Evolutionary conservation across 495 filamentous ascomycete genomes (phyloP), one percentile per base, ranked within the genome.

Genomic region (Hyaloscypha variabilis): DNA sequence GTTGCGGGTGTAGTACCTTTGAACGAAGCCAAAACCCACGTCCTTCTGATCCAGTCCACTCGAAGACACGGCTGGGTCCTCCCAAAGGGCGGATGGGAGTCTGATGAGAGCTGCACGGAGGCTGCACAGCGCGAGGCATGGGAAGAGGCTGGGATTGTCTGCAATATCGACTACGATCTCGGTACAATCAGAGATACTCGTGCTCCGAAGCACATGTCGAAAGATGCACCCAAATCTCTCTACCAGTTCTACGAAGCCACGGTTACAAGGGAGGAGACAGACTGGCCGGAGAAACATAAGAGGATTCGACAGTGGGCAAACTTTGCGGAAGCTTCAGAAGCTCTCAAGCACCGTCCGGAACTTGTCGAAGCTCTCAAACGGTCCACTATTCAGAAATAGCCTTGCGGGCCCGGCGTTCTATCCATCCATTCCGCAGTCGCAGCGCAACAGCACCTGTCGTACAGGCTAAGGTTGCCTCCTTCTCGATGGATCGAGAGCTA

Each of bases 61-160:
- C 85, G 91, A 60, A 91, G 93, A 67, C 79, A 80, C 65, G 92
- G 91, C 66, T 99, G 96, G 95, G 94, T 99, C 46, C 82, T 99
- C 62, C 95, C 95, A 60, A 99, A 99, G 76, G 95, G 95, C 70
- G 95, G 95, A 61, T 99, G 96, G 91, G 95, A 99, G 77, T 89
- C 86, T 21, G 95, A 99, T 78, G 95, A 99, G 78, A 83, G 81
- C 65, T 85, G 82, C 64, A 76, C 75, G 57, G 79, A 83, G 65
- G 83, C 83, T 49, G 84, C 82, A 36, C 79, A 79, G 61, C 81
- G 95, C 64, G 95, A 99, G 79, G 96, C 95, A 52, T 99, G 95
- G 95, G 95, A 99, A 79, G 95, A 99, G 79, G 95, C 92, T 58
- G 95, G 95, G 69, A 93, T 99, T 71, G 77, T 88, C 64, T 92